These are phyloP conservation scores for Musa beccarii DNA, from an alignment of 176 grass and related monocot species.

Conservation along the genomic window DNA sequence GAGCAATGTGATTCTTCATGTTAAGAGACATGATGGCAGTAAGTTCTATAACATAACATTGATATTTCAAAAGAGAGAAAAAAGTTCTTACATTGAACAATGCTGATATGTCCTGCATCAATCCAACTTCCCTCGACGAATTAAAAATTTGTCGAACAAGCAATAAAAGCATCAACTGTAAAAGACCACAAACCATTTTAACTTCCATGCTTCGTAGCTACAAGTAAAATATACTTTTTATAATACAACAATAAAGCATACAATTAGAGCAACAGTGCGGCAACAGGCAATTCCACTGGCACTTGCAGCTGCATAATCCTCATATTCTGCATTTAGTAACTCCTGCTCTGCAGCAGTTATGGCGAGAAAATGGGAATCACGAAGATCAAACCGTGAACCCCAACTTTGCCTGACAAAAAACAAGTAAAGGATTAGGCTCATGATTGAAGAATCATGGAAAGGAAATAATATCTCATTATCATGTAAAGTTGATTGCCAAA, in stretches of 20 bases:
- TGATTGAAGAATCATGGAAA: neutral
- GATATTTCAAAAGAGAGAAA: neutral
- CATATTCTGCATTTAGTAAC: constrained; percentile 12
- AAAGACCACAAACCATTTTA: neutral
- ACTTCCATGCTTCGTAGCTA: neutral
- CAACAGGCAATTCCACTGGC: constrained; percentile 14
- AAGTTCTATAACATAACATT: neutral
- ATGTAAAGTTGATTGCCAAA: no score
- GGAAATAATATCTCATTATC: no score
- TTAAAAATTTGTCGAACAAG: constrained; percentile 16
- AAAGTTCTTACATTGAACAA: constrained; percentile 11
- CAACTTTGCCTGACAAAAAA: constrained; percentile 18
- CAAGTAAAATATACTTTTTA: neutral
- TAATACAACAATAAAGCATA: neutral
- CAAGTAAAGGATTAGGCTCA: neutral
- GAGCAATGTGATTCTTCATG: no score
- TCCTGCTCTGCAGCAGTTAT: constrained; percentile 17
- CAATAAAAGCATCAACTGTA: constrained; percentile 18
- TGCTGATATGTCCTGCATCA: constrained; percentile 13
- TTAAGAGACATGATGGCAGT: neutral
- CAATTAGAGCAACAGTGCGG: constrained; percentile 16
- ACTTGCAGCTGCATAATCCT: constrained; percentile 18
- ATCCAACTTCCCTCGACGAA: constrained; percentile 3
- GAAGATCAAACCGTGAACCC: constrained; percentile 13
- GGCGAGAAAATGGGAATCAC: constrained; percentile 21